Evolutionary conservation across 1,284 basidiomycete species (phyloP).

Genomic region (Malassezia caprae): DNA sequence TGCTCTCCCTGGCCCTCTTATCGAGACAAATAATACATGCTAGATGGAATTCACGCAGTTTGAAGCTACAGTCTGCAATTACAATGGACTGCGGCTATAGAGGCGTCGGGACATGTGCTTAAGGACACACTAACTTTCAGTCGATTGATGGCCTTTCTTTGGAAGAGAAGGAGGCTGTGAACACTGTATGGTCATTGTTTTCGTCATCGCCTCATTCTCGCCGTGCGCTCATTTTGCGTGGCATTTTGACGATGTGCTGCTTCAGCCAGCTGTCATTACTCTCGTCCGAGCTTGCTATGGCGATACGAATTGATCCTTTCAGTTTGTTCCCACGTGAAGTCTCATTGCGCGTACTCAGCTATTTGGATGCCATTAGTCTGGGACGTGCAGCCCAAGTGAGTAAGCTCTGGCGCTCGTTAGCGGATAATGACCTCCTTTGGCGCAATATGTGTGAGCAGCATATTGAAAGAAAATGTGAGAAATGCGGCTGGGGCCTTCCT

Average conservation of each 20-base stretch:
- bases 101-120: slow-evolving; percentile 6
- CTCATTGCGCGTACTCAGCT: slow-evolving; percentile 74
- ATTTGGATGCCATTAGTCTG: slow-evolving; percentile 88
- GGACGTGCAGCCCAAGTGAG: slow-evolving; percentile 92
- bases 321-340: slow-evolving; percentile 80
- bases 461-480: slow-evolving; percentile 90
- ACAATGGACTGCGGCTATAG: slow-evolving; percentile 22
- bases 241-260: slow-evolving; percentile 98
- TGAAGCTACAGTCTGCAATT: slow-evolving; percentile 36
- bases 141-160: slow-evolving; percentile 84
- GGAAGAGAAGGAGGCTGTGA: slow-evolving; percentile 78
- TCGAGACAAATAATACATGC: neutral
- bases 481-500: slow-evolving; percentile 95
- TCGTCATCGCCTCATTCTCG: slow-evolving; percentile 83
- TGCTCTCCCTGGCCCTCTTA: neutral
- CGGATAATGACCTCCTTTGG: slow-evolving; percentile 95
- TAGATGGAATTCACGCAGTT: slow-evolving; percentile 28
- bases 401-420: slow-evolving; percentile 72
- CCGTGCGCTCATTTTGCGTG: slow-evolving; percentile 85
- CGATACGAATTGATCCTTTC: slow-evolving; percentile 87
- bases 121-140: slow-evolving; percentile 51
- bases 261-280: slow-evolving; percentile 97
- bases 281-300: slow-evolving; percentile 75
- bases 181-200: slow-evolving; percentile 90
- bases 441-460: slow-evolving; percentile 95